Conservation (phyloP, 306 rosid species). For the Canavalia ensiformis region DNA sequence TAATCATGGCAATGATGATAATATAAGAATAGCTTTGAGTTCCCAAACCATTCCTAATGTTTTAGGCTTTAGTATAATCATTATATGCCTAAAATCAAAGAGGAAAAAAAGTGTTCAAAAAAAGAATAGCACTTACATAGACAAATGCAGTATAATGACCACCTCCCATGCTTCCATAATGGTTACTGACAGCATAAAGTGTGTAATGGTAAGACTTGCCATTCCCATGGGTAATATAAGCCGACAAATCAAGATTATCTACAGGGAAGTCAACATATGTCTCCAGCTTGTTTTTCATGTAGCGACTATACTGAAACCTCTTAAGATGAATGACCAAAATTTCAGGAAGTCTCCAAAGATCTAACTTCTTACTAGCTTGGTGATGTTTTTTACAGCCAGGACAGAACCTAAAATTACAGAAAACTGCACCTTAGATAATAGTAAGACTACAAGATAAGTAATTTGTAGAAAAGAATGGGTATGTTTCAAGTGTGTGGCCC, state of each 20-base stretch:
- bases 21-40: not conserved
- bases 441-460: constrained; percentile 42
- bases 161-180: constrained; percentile 99
- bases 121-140: constrained; percentile 75
- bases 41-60: not conserved
- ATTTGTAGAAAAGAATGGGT: constrained; percentile 24
- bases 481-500: constrained; percentile 20
- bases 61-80: not conserved
- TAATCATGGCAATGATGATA: constrained; percentile 18
- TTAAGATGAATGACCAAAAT: constrained; percentile 97
- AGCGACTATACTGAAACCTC: constrained; percentile 96
- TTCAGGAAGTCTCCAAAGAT: constrained; percentile 99
- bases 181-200: constrained; percentile 96
- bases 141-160: constrained; percentile 99
- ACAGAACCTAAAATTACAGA: constrained; percentile 75
- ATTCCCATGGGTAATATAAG: constrained; percentile 67
- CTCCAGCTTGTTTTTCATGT: constrained; percentile 91
- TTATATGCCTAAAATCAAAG: not conserved
- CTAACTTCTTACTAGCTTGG: constrained; percentile 97
- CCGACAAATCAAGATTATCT: constrained; percentile 89
- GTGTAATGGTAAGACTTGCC: constrained; percentile 74
- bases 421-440: constrained; percentile 47
- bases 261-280: constrained; percentile 93
- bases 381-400: constrained; percentile 88
- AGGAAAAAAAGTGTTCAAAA: not conserved